A percentile compares a stretch with the other conserved stretches of the same genome.
Evolutionary conservation across 202 grass and related monocot genomes (phyloP).

Genomic region (Digitaria exilis): DNA sequence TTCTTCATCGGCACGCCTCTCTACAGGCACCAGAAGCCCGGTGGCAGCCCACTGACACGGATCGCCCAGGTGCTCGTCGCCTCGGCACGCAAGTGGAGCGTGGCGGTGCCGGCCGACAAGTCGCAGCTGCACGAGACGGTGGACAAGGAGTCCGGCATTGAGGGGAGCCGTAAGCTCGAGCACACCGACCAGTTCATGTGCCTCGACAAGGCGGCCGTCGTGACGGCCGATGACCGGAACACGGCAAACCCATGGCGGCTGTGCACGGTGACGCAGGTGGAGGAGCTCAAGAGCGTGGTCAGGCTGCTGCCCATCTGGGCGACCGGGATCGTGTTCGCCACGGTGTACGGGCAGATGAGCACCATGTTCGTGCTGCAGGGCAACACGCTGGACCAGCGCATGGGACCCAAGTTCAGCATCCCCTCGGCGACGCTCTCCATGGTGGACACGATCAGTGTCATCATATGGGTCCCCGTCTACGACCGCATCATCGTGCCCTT

Average conservation of each 20-base stretch:
- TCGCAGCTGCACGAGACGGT: constrained; percentile 53
- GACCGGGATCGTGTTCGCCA: constrained; percentile 66
- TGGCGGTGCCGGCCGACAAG: constrained; percentile 49
- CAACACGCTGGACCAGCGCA: constrained; percentile 63
- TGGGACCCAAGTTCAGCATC: constrained; percentile 64
- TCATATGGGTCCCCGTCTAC: constrained; percentile 84
- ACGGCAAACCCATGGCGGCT: constrained; percentile 59
- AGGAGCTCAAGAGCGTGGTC: constrained; percentile 88
- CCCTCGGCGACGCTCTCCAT: constrained; percentile 76
- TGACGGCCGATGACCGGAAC: constrained; percentile 19
- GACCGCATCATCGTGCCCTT: constrained; percentile 68
- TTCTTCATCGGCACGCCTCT: constrained; percentile 81
- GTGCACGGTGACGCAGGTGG: constrained; percentile 89
- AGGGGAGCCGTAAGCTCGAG: constrained; percentile 84
- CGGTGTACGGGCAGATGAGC: constrained; percentile 75
- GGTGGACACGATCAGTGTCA: constrained; percentile 86
- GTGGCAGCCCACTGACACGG: constrained; percentile 80
- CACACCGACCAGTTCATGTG: constrained; percentile 71
- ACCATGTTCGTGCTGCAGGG: constrained; percentile 91
- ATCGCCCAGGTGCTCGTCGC: constrained; percentile 82
- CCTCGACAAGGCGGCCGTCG: constrained; percentile 67
- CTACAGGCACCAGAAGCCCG: constrained; percentile 80
- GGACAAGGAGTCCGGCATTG: constrained; percentile 71
- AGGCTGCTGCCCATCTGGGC: constrained; percentile 82
- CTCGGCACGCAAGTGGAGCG: constrained; percentile 47